These are phyloP conservation scores for Pachysandra terminalis DNA, from an alignment of 164 flowering plant species.

Conservation along the genomic window DNA sequence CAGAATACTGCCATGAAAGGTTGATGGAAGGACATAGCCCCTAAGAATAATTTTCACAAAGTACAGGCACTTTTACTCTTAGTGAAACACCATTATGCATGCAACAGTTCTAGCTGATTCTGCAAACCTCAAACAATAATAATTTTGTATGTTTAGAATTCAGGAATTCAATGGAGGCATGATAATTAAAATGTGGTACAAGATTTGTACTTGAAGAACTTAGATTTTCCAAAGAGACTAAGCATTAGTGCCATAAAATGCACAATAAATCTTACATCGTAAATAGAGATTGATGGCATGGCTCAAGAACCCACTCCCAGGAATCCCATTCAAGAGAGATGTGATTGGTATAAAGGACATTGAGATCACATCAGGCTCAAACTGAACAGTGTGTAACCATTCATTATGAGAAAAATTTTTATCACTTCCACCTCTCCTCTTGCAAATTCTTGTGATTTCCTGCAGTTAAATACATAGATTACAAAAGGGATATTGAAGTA, in stretches of 20 bases:
- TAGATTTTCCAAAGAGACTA: too few relatives aligned
- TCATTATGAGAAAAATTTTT: conserved; percentile 51
- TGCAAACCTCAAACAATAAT: too few relatives aligned
- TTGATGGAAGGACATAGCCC: too few relatives aligned
- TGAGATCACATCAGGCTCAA: conserved; percentile 82
- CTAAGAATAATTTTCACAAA: too few relatives aligned
- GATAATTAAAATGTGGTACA: too few relatives aligned
- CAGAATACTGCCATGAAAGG: too few relatives aligned
- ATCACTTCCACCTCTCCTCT: conserved; percentile 84
- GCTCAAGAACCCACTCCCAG: conserved; percentile 95
- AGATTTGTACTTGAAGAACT: too few relatives aligned
- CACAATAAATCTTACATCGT: conserved; percentile 46
- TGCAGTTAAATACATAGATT: conserved; percentile 21
- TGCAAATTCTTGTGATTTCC: conserved; percentile 56
- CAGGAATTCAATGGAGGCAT: too few relatives aligned
- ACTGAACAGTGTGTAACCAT: conserved; percentile 79
- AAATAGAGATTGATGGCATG: conserved; percentile 96
- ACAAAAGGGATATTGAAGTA: neutral
- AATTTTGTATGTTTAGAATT: too few relatives aligned
- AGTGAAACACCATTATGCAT: too few relatives aligned
- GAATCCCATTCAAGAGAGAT: conserved; percentile 81
- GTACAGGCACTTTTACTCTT: too few relatives aligned
- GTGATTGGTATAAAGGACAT: conserved; percentile 94
- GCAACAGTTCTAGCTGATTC: too few relatives aligned
- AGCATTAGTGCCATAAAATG: neutral